Conservation (phyloP, 1,284 basidiomycete genomes). For the Ganoderma resinaceum region DNA sequence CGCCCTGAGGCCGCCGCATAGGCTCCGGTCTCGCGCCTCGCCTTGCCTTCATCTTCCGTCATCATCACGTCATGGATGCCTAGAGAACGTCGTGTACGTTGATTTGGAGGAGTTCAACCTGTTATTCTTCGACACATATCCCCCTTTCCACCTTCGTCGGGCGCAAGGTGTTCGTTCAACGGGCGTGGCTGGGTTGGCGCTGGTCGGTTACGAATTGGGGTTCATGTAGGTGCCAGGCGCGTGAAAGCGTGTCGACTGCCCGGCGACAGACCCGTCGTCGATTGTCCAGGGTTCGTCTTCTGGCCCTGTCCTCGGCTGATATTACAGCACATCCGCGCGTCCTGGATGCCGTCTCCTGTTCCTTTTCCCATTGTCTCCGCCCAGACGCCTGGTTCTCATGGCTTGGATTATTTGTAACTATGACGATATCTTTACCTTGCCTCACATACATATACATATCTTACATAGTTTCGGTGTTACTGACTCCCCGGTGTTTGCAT, state of each 20-base stretch:
- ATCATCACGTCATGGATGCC: constrained; percentile 27
- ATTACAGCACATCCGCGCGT: not conserved
- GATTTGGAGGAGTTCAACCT: constrained; percentile 20
- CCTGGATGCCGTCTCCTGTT: constrained; percentile 6
- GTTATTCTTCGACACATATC: constrained; percentile 7
- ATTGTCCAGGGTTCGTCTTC: not conserved
- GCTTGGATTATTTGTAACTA: constrained; percentile 27
- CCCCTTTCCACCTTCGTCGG: constrained; percentile 13
- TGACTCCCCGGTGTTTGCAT: constrained; percentile 5
- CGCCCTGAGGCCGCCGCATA: constrained; percentile 24
- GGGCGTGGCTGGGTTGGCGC: constrained; percentile 7
- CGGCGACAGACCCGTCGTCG: not conserved
- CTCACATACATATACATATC: constrained; percentile 19
- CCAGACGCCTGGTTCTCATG: constrained; percentile 18
- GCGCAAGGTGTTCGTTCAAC: constrained; percentile 11
- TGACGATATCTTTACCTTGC: constrained; percentile 5
- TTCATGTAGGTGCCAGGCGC: not conserved
- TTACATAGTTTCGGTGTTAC: constrained; percentile 18
- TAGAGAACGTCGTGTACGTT: constrained; percentile 28
- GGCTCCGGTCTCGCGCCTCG: constrained; percentile 17
- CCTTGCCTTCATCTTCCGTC: constrained; percentile 5
- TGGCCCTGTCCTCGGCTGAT: not conserved
- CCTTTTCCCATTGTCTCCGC: constrained; percentile 8
- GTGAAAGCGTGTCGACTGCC: not conserved
- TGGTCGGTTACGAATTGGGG: not conserved